Percentiles rank a stretch among this genome's conserved stretches.
These are phyloP conservation scores for Rhynchospora breviuscula DNA, from an alignment of 176 grass and related monocot species.

Conservation along the genomic window DNA sequence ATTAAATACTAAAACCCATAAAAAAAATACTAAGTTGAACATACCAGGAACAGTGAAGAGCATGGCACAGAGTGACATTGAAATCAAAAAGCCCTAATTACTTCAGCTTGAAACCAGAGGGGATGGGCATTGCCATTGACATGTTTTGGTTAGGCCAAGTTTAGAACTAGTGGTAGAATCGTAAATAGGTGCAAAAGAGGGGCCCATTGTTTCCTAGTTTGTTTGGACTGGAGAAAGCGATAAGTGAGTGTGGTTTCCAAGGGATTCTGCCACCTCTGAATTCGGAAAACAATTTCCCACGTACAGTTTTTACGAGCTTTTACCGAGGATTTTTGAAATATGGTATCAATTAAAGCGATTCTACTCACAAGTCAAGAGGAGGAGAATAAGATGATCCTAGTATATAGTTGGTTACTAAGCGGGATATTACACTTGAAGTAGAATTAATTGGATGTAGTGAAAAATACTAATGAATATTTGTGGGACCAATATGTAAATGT, in stretches of 20 bases:
- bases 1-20: not conserved
- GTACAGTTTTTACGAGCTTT: not conserved
- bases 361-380: too few relatives aligned
- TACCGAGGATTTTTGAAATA: not conserved
- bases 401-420: too few relatives aligned
- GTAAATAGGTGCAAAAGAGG: slow-evolving; percentile 7
- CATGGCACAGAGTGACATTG: slow-evolving; percentile 1
- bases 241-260: slow-evolving; percentile 18
- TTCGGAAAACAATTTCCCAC: not conserved
- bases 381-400: too few relatives aligned
- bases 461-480: too few relatives aligned
- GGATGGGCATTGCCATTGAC: not conserved
- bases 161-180: not conserved
- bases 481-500: too few relatives aligned
- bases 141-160: not conserved
- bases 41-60: slow-evolving; percentile 14
- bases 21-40: not conserved
- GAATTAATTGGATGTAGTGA: too few relatives aligned
- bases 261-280: slow-evolving; percentile 28
- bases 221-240: slow-evolving; percentile 5
- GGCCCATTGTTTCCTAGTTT: not conserved
- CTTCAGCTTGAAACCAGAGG: not conserved
- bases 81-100: not conserved
- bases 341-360: too few relatives aligned
- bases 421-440: too few relatives aligned